Conservation (phyloP, 2,329 filamentous ascomycete genomes). For the Claviceps citrina region DNA sequence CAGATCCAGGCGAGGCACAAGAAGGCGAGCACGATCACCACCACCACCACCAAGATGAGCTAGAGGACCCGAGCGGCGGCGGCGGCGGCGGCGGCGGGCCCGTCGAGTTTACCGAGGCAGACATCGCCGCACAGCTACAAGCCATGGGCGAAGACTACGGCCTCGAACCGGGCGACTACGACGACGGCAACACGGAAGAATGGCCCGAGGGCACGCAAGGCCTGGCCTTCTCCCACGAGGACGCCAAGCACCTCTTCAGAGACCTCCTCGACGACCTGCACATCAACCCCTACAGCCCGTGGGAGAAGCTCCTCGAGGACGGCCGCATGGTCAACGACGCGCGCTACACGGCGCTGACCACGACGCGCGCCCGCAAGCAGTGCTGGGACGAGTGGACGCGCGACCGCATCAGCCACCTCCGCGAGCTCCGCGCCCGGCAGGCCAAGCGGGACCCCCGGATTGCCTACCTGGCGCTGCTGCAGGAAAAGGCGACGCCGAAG, state of each 20-base stretch:
- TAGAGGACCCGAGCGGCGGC: conserved; percentile 18
- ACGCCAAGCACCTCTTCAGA: conserved; percentile 64
- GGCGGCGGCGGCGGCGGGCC: conserved; percentile 34
- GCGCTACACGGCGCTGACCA: conserved; percentile 70
- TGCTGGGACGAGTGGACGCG: conserved; percentile 74
- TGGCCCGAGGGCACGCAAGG: conserved; percentile 61
- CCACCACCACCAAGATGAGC: background rate
- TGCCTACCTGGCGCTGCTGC: conserved; percentile 66
- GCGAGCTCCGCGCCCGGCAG: conserved; percentile 56
- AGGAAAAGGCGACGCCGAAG: conserved; percentile 71
- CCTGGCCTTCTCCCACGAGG: conserved; percentile 54
- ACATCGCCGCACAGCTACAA: conserved; percentile 82
- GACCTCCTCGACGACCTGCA: conserved; percentile 70
- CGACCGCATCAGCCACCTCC: conserved; percentile 57
- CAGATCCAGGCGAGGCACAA: conserved; percentile 19
- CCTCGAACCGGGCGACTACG: conserved; percentile 62
- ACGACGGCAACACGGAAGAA: conserved; percentile 42
- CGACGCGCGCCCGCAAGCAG: conserved; percentile 66
- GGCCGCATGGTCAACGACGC: conserved; percentile 69
- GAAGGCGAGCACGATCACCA: too few species aligned
- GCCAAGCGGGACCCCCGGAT: conserved; percentile 73
- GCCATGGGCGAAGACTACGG: conserved; percentile 80
- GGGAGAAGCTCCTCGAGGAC: conserved; percentile 79
- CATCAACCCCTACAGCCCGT: conserved; percentile 77
- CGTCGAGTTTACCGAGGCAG: conserved; percentile 81